phyloP scores from a whole-genome alignment of 73 alveolate genomes.

The Effrenium voratum region DNA sequence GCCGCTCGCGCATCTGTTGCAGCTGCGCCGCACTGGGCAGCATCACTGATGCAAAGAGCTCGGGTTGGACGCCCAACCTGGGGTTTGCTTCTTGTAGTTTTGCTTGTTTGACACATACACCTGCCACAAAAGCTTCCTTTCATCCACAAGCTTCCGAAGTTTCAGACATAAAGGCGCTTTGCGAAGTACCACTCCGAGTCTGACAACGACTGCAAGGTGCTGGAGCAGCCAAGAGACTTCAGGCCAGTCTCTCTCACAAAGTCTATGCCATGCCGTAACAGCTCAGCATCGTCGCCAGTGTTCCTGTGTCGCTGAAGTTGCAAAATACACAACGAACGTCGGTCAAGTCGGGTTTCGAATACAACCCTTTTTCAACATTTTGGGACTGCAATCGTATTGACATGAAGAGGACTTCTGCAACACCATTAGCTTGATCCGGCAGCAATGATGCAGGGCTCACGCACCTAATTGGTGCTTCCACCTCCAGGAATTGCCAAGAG shows the following conservation, averaged over 20 bases:
- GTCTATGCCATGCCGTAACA: constrained; percentile 46
- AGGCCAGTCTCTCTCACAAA: constrained; percentile 25
- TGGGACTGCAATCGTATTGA: too few relatives aligned
- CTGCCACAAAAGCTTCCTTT: neutral
- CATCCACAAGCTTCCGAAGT: neutral
- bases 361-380: too few relatives aligned
- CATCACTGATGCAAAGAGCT: constrained; percentile 54
- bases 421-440: too few relatives aligned
- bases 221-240: neutral
- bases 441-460: too few relatives aligned
- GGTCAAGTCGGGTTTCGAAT: neutral
- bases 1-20: constrained; percentile 92
- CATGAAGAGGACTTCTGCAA: too few relatives aligned
- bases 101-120: too few relatives aligned
- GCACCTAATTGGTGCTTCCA: too few relatives aligned
- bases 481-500: too few relatives aligned
- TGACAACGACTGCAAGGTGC: neutral
- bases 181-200: neutral
- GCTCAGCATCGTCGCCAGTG: constrained; percentile 79
- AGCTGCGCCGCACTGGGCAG: constrained; percentile 59
- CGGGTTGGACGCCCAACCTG: constrained; percentile 8
- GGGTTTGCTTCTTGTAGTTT: too few relatives aligned
- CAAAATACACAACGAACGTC: neutral
- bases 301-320: constrained; percentile 19
- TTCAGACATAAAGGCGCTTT: neutral